Base-by-base conservation (phyloP, 352 stramenopile species). In the Pythium volutum region DNA sequence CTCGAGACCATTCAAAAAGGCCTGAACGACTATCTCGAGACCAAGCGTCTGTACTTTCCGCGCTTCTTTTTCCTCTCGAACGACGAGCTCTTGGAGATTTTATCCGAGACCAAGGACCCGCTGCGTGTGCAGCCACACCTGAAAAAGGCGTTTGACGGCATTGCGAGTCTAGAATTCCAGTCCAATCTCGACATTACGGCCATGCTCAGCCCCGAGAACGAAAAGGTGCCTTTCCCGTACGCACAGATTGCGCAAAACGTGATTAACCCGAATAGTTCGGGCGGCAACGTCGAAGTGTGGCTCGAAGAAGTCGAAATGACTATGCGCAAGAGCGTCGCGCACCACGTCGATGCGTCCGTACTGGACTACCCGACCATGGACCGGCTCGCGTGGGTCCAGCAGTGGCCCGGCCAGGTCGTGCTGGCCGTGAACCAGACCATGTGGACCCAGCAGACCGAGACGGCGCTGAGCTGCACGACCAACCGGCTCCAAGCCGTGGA, bases 41-140 rank as follows among this genome's bases (percentile, higher is more conserved):
- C 96, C 77, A 97, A 98, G 73, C 79, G 92, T 2, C 61, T 97
- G 25, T 91, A 96, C 62, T 98, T 89, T 62, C 91, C 92, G 9
- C 81, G 92, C n/a, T 98, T 98, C 55, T 98, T 97, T 79, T 97
- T 98, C 75, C 64, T 98, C 2, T 97, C 91, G 11, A 97, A 98
- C 64, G 92, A 97, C 62, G 91, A 98, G 59, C 58, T 98, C 62
- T 77, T 98, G 7, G 91, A 97, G 67, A 97, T 98, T 52, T 71
- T 98, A 41, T 88, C 92, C 2, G 90, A 97, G 66, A 96, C 88
- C 1, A 97, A 97, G 66, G 94, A 98, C 57, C 94, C 94, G 3
- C 61, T 97, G 31, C 80, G 90, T n/a, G 93, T 98, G n/a, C 91
- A 98, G 66, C 93, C 93, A 6, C 89, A 97, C 64, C 67, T 98